These are phyloP conservation scores for Pulchroboletus neoregius DNA, from an alignment of 1,284 basidiomycete genomes.

Conservation along the genomic window DNA sequence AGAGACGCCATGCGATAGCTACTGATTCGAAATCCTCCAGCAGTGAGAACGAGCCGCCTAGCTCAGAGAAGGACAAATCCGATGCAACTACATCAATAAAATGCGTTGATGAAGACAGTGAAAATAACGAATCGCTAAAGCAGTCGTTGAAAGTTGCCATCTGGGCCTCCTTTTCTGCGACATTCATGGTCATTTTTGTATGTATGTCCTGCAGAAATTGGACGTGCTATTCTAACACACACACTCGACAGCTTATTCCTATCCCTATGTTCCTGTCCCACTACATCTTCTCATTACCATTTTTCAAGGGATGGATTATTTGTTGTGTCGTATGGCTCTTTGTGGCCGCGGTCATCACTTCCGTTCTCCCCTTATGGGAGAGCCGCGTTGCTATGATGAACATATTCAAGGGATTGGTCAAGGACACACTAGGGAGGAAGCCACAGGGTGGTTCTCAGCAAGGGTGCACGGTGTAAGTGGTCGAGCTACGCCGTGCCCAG, in stretches of 20 bases:
- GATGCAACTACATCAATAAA: neutral
- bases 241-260: neutral
- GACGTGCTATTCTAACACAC: neutral
- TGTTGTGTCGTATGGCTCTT: constrained; percentile 17
- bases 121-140: constrained; percentile 3
- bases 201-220: neutral
- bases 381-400: constrained; percentile 13
- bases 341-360: constrained; percentile 16
- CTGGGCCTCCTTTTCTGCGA: constrained; percentile 14
- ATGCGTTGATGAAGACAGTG: neutral
- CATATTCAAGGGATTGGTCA: constrained; percentile 11
- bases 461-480: neutral
- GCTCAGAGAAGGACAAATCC: neutral
- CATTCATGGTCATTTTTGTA: constrained; percentile 16
- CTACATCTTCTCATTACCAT: neutral
- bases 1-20: constrained; percentile 3
- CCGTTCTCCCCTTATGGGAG: constrained; percentile 17
- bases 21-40: constrained; percentile 1
- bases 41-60: neutral
- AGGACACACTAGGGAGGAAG: constrained; percentile 2
- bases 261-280: neutral
- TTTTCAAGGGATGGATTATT: constrained; percentile 17
- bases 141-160: constrained; percentile 14
- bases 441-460: neutral
- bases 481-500: neutral